Evolutionary conservation across 176 grass and related monocot genomes (phyloP).

Genomic region (Paspalum notatum): DNA sequence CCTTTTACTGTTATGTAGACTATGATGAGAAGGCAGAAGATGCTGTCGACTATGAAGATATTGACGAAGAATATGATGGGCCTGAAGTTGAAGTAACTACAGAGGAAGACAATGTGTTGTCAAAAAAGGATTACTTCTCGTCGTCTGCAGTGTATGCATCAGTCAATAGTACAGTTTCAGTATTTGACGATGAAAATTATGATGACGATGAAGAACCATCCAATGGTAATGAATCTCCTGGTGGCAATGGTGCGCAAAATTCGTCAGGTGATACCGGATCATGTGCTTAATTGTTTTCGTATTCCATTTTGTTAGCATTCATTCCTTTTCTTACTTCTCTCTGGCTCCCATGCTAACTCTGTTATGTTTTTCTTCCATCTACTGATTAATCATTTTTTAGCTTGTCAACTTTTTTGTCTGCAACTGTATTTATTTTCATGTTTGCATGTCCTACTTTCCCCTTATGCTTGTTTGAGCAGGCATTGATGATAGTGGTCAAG

Average conservation of each 20-base stretch:
- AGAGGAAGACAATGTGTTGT: constrained; percentile 84
- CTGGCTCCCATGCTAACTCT: neutral
- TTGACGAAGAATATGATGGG: constrained; percentile 99
- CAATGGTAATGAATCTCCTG: constrained; percentile 39
- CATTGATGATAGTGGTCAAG: constrained; percentile 10
- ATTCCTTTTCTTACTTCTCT: constrained; percentile 7
- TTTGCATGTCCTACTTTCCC: constrained; percentile 5
- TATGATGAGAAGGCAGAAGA: constrained; percentile 99
- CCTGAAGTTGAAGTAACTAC: constrained; percentile 87
- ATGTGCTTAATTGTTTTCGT: neutral
- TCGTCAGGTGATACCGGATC: constrained; percentile 42
- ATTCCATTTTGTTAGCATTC: neutral
- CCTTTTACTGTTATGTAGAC: constrained; percentile 55
- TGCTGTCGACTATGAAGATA: constrained; percentile 97
- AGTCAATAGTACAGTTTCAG: constrained; percentile 50
- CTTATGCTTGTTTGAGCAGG: neutral
- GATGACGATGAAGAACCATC: constrained; percentile 84
- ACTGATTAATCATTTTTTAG: neutral
- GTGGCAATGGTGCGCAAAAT: constrained; percentile 36
- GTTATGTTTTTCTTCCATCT: neutral
- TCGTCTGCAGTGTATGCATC: constrained; percentile 65
- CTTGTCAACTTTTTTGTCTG: constrained; percentile 15
- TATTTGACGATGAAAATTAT: constrained; percentile 93
- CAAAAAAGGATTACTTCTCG: constrained; percentile 84
- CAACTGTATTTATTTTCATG: constrained; percentile 12